Evolutionary conservation across 768 basidiomycete species (phyloP).

Genomic region (Russula earlei): DNA sequence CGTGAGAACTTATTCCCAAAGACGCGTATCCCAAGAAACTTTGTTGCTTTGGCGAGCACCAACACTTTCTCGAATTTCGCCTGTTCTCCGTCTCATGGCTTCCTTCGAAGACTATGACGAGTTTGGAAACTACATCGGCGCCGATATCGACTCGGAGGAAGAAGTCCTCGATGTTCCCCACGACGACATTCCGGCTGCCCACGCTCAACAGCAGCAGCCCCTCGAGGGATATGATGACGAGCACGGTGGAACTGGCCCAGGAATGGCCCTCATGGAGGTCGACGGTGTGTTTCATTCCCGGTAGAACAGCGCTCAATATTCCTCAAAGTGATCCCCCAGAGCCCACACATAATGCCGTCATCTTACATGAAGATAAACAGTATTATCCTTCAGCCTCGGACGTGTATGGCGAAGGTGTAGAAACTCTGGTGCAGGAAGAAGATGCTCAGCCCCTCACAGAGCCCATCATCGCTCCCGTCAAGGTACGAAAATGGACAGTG

Average conservation of each 20-base stretch:
- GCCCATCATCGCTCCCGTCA: conserved; percentile 91
- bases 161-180: conserved; percentile 45
- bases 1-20: conserved; percentile 9
- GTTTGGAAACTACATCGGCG: conserved; percentile 97
- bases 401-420: conserved; percentile 88
- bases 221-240: conserved; percentile 80
- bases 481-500: conserved; percentile 88
- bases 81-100: conserved; percentile 31
- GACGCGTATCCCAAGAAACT: conserved; percentile 6
- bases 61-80: not conserved
- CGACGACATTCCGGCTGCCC: conserved; percentile 34
- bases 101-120: conserved; percentile 79
- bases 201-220: conserved; percentile 34
- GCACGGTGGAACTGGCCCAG: conserved; percentile 38
- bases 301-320: not conserved
- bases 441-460: conserved; percentile 92
- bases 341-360: conserved; percentile 69
- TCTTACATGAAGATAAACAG: conserved; percentile 96
- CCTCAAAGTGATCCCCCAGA: conserved; percentile 33
- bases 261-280: conserved; percentile 72
- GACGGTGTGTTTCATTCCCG: conserved; percentile 46
- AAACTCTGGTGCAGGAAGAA: conserved; percentile 96
- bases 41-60: no score
- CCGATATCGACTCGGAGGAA: conserved; percentile 86
- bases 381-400: conserved; percentile 93